Conservation (phyloP, 2,329 filamentous ascomycete species). For the Claviceps citrina region DNA sequence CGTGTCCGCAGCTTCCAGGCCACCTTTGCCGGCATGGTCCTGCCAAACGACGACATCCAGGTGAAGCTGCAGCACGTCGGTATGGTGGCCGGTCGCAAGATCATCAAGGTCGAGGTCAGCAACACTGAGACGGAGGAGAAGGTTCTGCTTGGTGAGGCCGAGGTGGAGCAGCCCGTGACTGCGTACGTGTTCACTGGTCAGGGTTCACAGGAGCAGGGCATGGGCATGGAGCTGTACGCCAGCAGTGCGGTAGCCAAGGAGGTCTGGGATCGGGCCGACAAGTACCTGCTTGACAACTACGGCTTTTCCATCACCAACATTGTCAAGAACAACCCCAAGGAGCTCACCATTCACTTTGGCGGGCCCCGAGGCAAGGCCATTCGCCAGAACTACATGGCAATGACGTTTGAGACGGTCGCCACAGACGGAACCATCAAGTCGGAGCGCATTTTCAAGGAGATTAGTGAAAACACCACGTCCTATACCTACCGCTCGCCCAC, state of each 20-base stretch:
- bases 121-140: slow-evolving; percentile 96
- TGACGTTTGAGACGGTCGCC: slow-evolving; percentile 98
- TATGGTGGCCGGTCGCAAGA: slow-evolving; percentile 97
- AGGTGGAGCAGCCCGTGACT: slow-evolving; percentile 93
- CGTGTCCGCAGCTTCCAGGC: slow-evolving; percentile 96
- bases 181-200: slow-evolving; percentile 97
- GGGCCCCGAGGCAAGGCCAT: slow-evolving; percentile 94
- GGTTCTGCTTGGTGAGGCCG: slow-evolving; percentile 84
- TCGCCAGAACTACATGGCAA: slow-evolving; percentile 97
- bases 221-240: slow-evolving; percentile 97
- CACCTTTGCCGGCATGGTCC: slow-evolving; percentile 93
- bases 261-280: slow-evolving; percentile 95
- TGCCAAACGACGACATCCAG: slow-evolving; percentile 88
- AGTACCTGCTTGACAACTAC: slow-evolving; percentile 97
- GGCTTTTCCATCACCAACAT: slow-evolving; percentile 97
- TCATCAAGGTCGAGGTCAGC: slow-evolving; percentile 94
- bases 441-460: slow-evolving; percentile 98
- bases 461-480: slow-evolving; percentile 78
- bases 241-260: slow-evolving; percentile 90
- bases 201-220: slow-evolving; percentile 95
- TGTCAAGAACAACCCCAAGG: slow-evolving; percentile 98
- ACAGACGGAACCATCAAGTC: slow-evolving; percentile 88
- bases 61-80: slow-evolving; percentile 93
- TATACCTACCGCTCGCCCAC: slow-evolving; percentile 96
- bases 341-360: slow-evolving; percentile 95